These are phyloP conservation scores for Exophiala sideris DNA, from an alignment of 2,329 filamentous ascomycete genomes.

Conservation along the genomic window DNA sequence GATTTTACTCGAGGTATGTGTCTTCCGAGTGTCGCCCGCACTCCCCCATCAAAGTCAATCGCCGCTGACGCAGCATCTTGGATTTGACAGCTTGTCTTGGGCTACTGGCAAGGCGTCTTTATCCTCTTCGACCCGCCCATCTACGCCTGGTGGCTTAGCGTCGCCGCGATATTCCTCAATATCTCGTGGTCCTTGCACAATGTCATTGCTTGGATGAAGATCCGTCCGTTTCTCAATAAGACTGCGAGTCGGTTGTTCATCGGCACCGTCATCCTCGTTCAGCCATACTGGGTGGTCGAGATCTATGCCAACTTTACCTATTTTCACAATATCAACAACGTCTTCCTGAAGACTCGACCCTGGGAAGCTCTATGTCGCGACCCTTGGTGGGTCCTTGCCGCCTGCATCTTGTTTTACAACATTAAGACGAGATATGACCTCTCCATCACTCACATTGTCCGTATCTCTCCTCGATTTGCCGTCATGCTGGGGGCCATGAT, in stretches of 20 bases:
- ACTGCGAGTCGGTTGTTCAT: slow-evolving; percentile 52
- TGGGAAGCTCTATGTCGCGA: slow-evolving; percentile 57
- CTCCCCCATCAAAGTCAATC: neutral
- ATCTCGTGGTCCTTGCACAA: slow-evolving; percentile 58
- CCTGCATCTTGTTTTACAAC: slow-evolving; percentile 53
- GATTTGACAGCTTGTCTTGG: slow-evolving; percentile 44
- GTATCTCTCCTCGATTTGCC: slow-evolving; percentile 62
- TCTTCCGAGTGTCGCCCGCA: neutral
- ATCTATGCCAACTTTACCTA: slow-evolving; percentile 60
- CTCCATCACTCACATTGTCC: slow-evolving; percentile 54
- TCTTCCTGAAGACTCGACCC: slow-evolving; percentile 52
- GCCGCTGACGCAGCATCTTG: slow-evolving; percentile 2
- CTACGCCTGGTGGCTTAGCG: slow-evolving; percentile 58
- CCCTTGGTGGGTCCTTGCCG: slow-evolving; percentile 61
- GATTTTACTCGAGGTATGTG: slow-evolving; percentile 42
- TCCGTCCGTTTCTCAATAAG: slow-evolving; percentile 51
- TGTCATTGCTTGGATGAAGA: slow-evolving; percentile 60
- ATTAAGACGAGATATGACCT: slow-evolving; percentile 60
- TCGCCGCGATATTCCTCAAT: slow-evolving; percentile 55
- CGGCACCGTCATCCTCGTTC: slow-evolving; percentile 52
- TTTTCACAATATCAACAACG: slow-evolving; percentile 48
- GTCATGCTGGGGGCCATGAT: slow-evolving; percentile 61
- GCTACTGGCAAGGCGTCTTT: slow-evolving; percentile 54
- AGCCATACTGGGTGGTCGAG: slow-evolving; percentile 59
- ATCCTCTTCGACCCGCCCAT: slow-evolving; percentile 51